phyloP scores from a whole-genome alignment of 73 alveolate genomes.

The Stentor roeselii region DNA sequence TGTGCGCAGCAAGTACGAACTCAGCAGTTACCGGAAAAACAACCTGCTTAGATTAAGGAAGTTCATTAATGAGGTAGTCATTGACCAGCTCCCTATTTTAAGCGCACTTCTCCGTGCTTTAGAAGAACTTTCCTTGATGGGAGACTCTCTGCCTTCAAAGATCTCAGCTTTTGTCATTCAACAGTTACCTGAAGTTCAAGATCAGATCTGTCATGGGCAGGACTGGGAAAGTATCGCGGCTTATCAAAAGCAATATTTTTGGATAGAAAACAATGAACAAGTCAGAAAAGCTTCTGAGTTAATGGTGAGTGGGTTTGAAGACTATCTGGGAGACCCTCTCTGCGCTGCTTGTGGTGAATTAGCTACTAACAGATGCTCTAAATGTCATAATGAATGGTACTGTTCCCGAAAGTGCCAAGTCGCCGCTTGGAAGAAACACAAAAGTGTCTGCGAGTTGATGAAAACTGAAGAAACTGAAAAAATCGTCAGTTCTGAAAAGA shows the following conservation, averaged over 20 bases:
- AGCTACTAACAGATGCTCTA: constrained; percentile 90
- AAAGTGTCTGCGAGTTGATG: constrained; percentile 64
- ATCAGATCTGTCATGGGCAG: constrained; percentile 47
- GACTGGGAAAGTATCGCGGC: constrained; percentile 79
- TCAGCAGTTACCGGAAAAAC: constrained; percentile 89
- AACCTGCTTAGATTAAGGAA: constrained; percentile 94
- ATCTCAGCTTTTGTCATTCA: constrained; percentile 64
- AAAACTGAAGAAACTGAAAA: background rate
- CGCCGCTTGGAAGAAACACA: constrained; percentile 92
- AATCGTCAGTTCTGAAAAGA: background rate
- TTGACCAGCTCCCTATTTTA: constrained; percentile 97
- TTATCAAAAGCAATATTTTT: constrained; percentile 53
- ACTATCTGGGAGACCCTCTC: background rate
- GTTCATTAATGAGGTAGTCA: constrained; percentile 93
- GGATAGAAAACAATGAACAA: constrained; percentile 46
- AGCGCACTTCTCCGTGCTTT: constrained; percentile 90
- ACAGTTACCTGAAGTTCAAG: constrained; percentile 67
- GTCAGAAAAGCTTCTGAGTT: constrained; percentile 42
- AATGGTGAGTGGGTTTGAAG: constrained; percentile 7
- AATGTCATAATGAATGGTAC: constrained; percentile 96
- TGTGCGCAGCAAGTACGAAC: constrained; percentile 95
- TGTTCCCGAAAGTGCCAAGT: constrained; percentile 95
- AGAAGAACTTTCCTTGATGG: constrained; percentile 80
- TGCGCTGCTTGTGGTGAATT: constrained; percentile 75
- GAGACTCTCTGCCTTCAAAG: constrained; percentile 49